A percentile compares a stretch with the other conserved stretches of the same genome.
phyloP scores from a whole-genome alignment of 306 rosid genomes.

The Prunus padus region DNA sequence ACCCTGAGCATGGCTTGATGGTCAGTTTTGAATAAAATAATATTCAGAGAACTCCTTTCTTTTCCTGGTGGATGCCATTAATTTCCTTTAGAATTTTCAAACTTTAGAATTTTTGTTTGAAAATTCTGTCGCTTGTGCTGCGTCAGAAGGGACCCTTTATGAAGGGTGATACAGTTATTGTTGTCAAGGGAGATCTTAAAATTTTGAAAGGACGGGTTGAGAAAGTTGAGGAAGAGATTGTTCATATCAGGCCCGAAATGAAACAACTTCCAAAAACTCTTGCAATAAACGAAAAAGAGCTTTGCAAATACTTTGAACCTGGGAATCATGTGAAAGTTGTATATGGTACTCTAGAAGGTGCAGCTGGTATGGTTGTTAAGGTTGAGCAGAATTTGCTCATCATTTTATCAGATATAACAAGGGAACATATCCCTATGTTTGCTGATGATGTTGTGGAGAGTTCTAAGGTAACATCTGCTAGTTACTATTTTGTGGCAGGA shows the following conservation, averaged over 20 bases:
- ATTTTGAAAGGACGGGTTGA: conserved; percentile 95
- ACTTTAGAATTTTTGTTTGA: too few species aligned
- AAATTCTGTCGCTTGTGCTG: too few species aligned
- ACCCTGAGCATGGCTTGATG: too few species aligned
- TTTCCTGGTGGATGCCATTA: too few species aligned
- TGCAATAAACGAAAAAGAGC: conserved; percentile 81
- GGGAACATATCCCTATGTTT: conserved; percentile 92
- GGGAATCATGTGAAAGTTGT: conserved; percentile 99
- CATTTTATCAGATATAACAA: conserved; percentile 88
- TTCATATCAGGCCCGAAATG: conserved; percentile 86
- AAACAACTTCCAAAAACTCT: conserved; percentile 83
- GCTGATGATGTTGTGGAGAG: conserved; percentile 99
- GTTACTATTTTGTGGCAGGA: too few species aligned
- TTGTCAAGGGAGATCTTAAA: conserved; percentile 39
- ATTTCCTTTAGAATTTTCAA: too few species aligned
- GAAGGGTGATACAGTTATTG: conserved; percentile 94
- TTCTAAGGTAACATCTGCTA: conserved; percentile 82
- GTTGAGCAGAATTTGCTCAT: conserved; percentile 84
- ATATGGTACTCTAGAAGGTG: conserved; percentile 91
- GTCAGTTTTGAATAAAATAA: too few species aligned
- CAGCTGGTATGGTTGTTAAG: conserved; percentile 99
- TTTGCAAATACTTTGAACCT: conserved; percentile 92
- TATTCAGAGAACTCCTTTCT: too few species aligned
- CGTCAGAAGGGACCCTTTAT: conserved; percentile 51
- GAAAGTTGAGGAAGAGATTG: conserved; percentile 87